Evolutionary conservation across 2,329 filamentous ascomycete genomes (phyloP), one percentile per base, ranked within the genome.

Genomic region (Aphanoascus verrucosus): DNA sequence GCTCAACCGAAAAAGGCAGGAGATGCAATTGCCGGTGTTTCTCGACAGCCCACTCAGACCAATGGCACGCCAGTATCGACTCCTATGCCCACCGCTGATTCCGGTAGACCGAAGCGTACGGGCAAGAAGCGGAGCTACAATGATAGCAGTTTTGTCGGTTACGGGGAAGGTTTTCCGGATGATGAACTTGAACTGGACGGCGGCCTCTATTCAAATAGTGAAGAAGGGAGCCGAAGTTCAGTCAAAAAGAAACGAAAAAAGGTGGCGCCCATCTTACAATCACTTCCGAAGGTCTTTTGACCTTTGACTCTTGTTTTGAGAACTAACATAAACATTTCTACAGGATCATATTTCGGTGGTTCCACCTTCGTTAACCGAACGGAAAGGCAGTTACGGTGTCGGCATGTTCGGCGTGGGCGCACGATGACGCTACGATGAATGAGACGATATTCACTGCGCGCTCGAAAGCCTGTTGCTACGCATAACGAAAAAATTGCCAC

Each of bases 121-220:
- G 72, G 71, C 38, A 76, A 76, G 63, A 71, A 75, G 60, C 67
- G 74, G 45, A 66, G 66, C 59, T 77, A 77, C 58, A 72, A 73
- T 58, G 74, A 77, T 45, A 71, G 72, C 56, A 76, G 73, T 59
- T 77, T 75, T 61, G 72, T 72, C 52, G 74, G 74, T 1, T 76
- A 77, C 57, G 74, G 72, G 50, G 73, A 75, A 67, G 74, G 74
- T 17, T 76, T 68, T 60, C 69, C 71, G 20, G 74, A 77, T 62
- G 72, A 74, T 54, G 74, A 76, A 55, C 68, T 69, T 46, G 72
- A 73, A 20, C 41, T 56, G 35, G 62, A 59, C 20, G 62, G 61
- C 31, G 68, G 65, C 35, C 67, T 72, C 44, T 72, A 72, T 57
- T 73, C 72, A 43, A 73, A 72, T 52, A 63, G 66, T 55, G 70